Evolutionary conservation across 306 rosid genomes (phyloP), one percentile per base, ranked within the genome.

Genomic region (Cicer cuneatum): DNA sequence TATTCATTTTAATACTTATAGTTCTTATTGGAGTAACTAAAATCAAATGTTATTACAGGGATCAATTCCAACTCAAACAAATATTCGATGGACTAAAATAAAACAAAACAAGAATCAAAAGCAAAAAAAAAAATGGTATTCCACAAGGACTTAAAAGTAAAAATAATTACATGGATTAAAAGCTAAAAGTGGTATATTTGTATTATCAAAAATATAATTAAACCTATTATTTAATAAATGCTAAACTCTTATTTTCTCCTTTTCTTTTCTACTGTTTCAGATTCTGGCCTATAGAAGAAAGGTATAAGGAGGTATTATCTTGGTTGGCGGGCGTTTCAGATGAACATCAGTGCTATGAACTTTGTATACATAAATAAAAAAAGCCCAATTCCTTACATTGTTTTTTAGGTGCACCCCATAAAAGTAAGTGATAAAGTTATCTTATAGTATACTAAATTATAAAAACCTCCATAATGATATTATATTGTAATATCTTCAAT

Each of bases 241-340:
- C 69, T 62, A 48, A 75, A 8, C 41, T 51, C 78, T 6, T 35
- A 29, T 49, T 24, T 64, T 6, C 5, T 52, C 57, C 63, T 81
- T 72, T 39, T 69, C 69, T 75, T 71, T 73, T 74, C n/a, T 75
- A 54, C 64, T 81, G 77, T 77, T 82, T 83, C 96, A 94, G 98
- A 81, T 94, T 76, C 86, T 94, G 58, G 96, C 85, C 69, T 94
- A 88, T 86, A 84, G 85, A 79, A 82, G 65, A 82, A 89, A 88
- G 66, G 66, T 59, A 11, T 59, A 35, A 35, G 90, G 87, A 73
- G 84, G 72, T 51, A 58, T 39, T 41, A 52, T 67, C 42, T 63
- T 62, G 64, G 59, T 11, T 45, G 67, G 67, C 61, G 39, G 19
- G 41, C 16, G 71, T 58, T 49, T 78, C 60, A 79, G 46, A 33